A percentile compares a stretch with the other conserved stretches of the same genome.
Evolutionary conservation across 1,139 yeast species (phyloP).

Genomic region (Hemisphaericaspora xylanilytica): DNA sequence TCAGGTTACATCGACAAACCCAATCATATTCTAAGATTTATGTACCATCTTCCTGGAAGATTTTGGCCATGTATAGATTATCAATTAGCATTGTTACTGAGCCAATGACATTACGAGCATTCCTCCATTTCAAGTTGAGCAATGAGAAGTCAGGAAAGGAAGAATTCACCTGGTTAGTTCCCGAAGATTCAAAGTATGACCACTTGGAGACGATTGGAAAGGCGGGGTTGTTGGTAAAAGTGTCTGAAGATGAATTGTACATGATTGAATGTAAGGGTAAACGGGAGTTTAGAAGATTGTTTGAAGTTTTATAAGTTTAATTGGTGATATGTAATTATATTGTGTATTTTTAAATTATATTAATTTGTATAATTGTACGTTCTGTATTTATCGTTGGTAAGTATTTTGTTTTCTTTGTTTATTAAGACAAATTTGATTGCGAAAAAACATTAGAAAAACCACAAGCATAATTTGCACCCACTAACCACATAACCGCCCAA

Average conservation of each 20-base stretch:
- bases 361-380: neutral
- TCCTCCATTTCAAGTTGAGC: constrained; percentile 29
- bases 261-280: constrained; percentile 51
- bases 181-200: constrained; percentile 29
- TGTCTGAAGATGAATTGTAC: constrained; percentile 29
- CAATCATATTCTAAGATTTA: constrained; percentile 31
- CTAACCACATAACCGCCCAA: neutral
- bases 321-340: neutral
- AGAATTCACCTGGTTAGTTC: constrained; percentile 34
- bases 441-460: neutral
- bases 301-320: constrained; percentile 26
- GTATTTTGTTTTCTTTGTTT: neutral
- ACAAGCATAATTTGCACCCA: neutral
- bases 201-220: constrained; percentile 42
- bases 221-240: constrained; percentile 44
- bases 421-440: neutral
- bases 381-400: too few species aligned
- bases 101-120: constrained; percentile 23
- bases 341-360: neutral
- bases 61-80: constrained; percentile 40
- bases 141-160: constrained; percentile 18
- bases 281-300: constrained; percentile 38
- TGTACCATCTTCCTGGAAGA: constrained; percentile 44
- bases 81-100: constrained; percentile 30
- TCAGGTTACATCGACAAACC: constrained; percentile 40